Base-by-base conservation (phyloP, 2,329 filamentous ascomycete genomes). In the Drechslerella coelobrocha region DNA sequence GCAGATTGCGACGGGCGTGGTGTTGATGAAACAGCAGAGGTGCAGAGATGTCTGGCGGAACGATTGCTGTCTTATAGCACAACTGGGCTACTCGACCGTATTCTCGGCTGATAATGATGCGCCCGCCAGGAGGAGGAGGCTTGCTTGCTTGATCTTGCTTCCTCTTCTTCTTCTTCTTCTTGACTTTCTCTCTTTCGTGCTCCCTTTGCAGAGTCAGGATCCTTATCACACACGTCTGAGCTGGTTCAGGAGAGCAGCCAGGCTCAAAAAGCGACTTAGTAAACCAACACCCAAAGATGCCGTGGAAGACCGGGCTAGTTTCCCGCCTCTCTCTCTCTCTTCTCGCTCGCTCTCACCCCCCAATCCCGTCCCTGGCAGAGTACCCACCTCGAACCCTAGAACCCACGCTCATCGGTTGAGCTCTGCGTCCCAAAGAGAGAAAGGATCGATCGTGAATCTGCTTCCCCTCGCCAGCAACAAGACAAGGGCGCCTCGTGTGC, bases 31-130 rank as follows among this genome's bases (percentile, higher is more conserved):
- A 45, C 41, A 4, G 19, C 19, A 12, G 29, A n/a, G n/a, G n/a
- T n/a, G n/a, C 12, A 6, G 10, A 21, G 41, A 45, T 45, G 41
- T 19, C 41, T 8, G 41, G 41, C 5, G 10, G 41, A 17, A 6
- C 19, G 17, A 21, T 5, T 45, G 41, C n/a, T 45, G 41, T 45
- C 41, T 45, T 45, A 45, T 45, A 45, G 41, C 41, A 45, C 6
- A 23, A 45, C 19, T 45, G 41, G 19, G 41, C 41, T 19, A 45
- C 41, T 17, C 7, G 37, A 41, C 9, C 37, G 6, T 12, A 34
- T 34, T n/a, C 34, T 39, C 34, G 17, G 34, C 34, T 39, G 34
- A 39, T 39, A 39, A 39, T 39, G 34, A 39, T 39, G 34, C 12
- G 29, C 29, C n/a, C n/a, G n/a, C 7, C 7, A 7, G 29, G 29